These are phyloP conservation scores for Flammula alnicola DNA, from an alignment of 1,284 basidiomycete genomes.

Conservation along the genomic window DNA sequence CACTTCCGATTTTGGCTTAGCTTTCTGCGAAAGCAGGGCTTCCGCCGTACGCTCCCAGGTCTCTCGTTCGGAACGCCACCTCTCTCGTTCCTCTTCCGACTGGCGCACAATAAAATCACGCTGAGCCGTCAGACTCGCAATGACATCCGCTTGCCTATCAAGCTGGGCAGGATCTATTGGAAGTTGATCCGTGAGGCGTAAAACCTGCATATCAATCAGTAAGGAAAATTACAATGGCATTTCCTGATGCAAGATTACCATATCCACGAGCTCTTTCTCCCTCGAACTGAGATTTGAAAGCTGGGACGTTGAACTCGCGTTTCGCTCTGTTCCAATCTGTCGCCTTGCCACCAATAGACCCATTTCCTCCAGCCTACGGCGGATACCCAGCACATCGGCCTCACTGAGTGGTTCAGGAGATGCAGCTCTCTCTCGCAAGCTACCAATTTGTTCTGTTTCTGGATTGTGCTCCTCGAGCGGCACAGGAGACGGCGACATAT, in stretches of 20 bases:
- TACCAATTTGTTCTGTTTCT: not conserved
- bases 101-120: constrained; percentile 59
- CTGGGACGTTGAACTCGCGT: constrained; percentile 8
- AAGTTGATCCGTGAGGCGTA: constrained; percentile 49
- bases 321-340: constrained; percentile 5
- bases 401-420: constrained; percentile 34
- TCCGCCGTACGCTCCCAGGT: constrained; percentile 66
- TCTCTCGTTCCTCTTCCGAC: constrained; percentile 55
- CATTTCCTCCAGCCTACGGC: constrained; percentile 31
- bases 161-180: constrained; percentile 52
- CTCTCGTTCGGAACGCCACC: constrained; percentile 63
- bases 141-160: constrained; percentile 61
- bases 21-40: constrained; percentile 57
- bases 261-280: constrained; percentile 59
- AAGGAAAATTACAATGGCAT: constrained; percentile 13
- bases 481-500: constrained; percentile 35
- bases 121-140: constrained; percentile 57
- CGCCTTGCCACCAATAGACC: constrained; percentile 14
- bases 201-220: constrained; percentile 43
- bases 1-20: constrained; percentile 52
- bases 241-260: constrained; percentile 45
- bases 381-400: constrained; percentile 33
- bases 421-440: constrained; percentile 11
- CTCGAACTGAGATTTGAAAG: constrained; percentile 30
- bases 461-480: constrained; percentile 7